A percentile compares a stretch with the other conserved stretches of the same genome.
Conservation (phyloP, 2,329 filamentous ascomycete species). For the Podosphaera fusca region DNA sequence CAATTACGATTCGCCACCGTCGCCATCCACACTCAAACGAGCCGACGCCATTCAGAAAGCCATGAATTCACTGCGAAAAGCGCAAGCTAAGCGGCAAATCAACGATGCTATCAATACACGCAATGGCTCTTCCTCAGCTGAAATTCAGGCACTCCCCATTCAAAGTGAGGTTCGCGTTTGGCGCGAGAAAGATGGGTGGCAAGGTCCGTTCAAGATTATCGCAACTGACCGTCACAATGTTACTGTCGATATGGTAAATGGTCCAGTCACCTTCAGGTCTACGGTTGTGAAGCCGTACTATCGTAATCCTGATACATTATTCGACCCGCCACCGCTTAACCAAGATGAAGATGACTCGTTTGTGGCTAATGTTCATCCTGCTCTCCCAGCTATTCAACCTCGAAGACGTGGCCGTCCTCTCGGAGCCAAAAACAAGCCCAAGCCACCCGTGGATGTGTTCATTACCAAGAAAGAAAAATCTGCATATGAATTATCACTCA, state of each 20-base stretch:
- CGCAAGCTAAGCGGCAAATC: too few species aligned
- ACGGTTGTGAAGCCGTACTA: background rate
- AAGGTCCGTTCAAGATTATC: background rate
- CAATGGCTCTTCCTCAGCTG: background rate
- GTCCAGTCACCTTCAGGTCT: background rate
- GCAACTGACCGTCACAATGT: background rate
- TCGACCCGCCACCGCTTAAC: background rate
- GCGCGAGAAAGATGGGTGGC: background rate
- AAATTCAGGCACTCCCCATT: background rate
- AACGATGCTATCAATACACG: too few species aligned
- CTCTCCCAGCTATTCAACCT: background rate
- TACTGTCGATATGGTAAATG: background rate
- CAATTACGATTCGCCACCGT: background rate
- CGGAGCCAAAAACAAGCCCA: too few species aligned
- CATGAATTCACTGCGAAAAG: too few species aligned
- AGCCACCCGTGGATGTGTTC: too few species aligned
- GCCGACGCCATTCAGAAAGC: conserved; percentile 2
- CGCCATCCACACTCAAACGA: background rate
- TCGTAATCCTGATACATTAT: background rate
- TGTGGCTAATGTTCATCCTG: background rate
- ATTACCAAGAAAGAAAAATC: too few species aligned
- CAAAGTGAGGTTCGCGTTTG: conserved; percentile 1
- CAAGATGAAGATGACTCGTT: background rate
- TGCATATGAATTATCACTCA: too few species aligned
- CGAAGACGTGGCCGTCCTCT: background rate